Evolutionary conservation across 1,284 basidiomycete species (phyloP).

Genomic region (Vanrija humicola): DNA sequence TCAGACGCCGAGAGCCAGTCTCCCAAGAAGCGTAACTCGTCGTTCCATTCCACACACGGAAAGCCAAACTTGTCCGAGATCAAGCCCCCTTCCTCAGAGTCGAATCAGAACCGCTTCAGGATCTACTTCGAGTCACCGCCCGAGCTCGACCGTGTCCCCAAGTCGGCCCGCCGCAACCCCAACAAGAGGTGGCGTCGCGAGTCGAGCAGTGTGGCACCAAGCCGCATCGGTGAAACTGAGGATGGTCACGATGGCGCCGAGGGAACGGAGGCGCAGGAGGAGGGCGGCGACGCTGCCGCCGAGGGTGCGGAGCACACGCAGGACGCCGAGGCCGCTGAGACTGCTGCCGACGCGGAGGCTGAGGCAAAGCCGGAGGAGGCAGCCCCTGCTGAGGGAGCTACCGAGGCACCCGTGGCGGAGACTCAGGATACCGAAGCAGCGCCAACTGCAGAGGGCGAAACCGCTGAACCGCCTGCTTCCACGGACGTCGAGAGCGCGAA

Average conservation of each 20-base stretch:
- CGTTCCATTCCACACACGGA: conserved; percentile 41
- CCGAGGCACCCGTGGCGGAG: background rate
- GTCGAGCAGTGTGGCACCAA: conserved; percentile 46
- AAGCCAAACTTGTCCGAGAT: conserved; percentile 28
- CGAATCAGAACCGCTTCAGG: conserved; percentile 47
- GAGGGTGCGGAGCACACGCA: conserved; percentile 7
- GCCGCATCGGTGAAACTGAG: conserved; percentile 16
- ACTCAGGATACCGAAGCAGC: conserved; percentile 48
- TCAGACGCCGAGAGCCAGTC: conserved; percentile 17
- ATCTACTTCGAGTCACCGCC: conserved; percentile 52
- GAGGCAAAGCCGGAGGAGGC: background rate
- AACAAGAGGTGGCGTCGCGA: conserved; percentile 64
- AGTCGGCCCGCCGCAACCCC: conserved; percentile 28
- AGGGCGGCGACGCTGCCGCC: conserved; percentile 13
- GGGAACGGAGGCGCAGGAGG: conserved; percentile 32
- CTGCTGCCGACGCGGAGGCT: background rate
- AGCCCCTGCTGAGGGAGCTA: background rate
- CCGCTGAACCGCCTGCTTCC: conserved; percentile 11
- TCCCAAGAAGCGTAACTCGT: conserved; percentile 39
- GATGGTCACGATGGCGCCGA: conserved; percentile 38
- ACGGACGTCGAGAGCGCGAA: conserved; percentile 15
- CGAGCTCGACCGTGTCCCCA: conserved; percentile 44
- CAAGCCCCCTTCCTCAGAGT: conserved; percentile 21
- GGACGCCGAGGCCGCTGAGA: background rate
- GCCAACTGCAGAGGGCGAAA: conserved; percentile 53